Conservation (phyloP, 2,329 filamentous ascomycete genomes). For the Cordyceps javanica region DNA sequence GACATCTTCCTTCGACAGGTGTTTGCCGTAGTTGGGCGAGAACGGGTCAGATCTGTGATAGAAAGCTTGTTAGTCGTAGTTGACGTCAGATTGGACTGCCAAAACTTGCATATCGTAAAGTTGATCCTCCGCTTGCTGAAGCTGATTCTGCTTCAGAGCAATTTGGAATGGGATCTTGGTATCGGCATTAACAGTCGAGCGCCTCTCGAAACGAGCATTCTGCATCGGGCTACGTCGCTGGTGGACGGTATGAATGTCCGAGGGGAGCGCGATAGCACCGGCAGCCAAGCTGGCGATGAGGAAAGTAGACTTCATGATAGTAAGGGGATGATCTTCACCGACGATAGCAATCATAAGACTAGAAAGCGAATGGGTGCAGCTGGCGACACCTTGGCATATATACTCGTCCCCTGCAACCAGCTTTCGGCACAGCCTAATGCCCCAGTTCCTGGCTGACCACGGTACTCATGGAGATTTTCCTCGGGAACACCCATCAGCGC, state of each 20-base stretch:
- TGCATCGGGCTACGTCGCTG: constrained; percentile 21
- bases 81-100: too few species aligned
- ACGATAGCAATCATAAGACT: not conserved
- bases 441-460: not conserved
- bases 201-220: constrained; percentile 21
- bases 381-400: not conserved
- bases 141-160: constrained; percentile 38
- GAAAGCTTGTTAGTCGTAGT: not conserved
- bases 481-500: not conserved
- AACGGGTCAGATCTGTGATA: constrained; percentile 30
- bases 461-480: not conserved
- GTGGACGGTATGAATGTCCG: constrained; percentile 24
- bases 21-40: constrained; percentile 39
- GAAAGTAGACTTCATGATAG: constrained; percentile 18
- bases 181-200: constrained; percentile 15
- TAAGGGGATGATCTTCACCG: not conserved
- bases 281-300: constrained; percentile 18
- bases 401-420: not conserved
- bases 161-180: constrained; percentile 33
- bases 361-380: not conserved
- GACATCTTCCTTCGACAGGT: constrained; percentile 39
- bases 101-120: constrained; percentile 31
- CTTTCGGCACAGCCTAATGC: not conserved
- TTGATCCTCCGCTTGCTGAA: constrained; percentile 39
- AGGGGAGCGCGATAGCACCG: constrained; percentile 15